Conservation (phyloP, 495 filamentous ascomycete species). For the Beverwykella pulmonaria region DNA sequence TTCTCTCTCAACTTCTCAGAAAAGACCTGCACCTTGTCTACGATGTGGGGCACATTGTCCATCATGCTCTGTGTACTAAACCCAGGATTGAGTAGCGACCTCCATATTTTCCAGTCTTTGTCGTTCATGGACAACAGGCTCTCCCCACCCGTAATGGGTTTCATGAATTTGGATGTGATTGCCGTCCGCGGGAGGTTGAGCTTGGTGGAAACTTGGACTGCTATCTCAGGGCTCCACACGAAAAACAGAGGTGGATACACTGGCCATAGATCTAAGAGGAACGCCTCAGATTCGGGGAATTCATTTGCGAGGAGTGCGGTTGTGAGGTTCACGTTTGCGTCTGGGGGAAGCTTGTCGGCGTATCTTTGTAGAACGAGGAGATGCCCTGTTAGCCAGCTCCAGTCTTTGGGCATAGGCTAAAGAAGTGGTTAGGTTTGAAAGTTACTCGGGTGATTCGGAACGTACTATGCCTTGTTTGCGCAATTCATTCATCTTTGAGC, state of each 20-base stretch:
- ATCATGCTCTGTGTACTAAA: conserved; percentile 41
- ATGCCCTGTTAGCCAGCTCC: conserved; percentile 23
- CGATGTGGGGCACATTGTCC: conserved; percentile 10
- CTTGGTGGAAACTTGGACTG: conserved; percentile 2
- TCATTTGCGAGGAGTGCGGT: background rate
- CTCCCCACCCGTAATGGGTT: conserved; percentile 5
- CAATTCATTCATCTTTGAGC: conserved; percentile 17
- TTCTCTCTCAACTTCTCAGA: conserved; percentile 9
- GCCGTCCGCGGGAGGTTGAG: conserved; percentile 14
- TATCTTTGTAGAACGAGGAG: background rate
- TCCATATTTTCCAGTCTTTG: conserved; percentile 40
- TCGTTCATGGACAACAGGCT: conserved; percentile 40
- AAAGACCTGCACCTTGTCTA: conserved; percentile 11
- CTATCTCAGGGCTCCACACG: conserved; percentile 1
- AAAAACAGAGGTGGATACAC: conserved; percentile 6
- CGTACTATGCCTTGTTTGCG: conserved; percentile 22
- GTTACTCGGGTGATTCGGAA: background rate
- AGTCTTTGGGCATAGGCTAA: conserved; percentile 16
- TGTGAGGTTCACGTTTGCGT: background rate
- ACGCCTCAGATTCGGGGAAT: conserved; percentile 2
- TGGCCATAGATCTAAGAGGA: conserved; percentile 23
- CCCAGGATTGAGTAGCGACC: conserved; percentile 44
- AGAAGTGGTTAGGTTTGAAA: background rate
- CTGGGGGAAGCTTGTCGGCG: background rate
- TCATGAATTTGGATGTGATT: background rate